Evolutionary conservation across 1,284 basidiomycete genomes (phyloP), one percentile per base, ranked within the genome.

Genomic region (Malassezia equina): DNA sequence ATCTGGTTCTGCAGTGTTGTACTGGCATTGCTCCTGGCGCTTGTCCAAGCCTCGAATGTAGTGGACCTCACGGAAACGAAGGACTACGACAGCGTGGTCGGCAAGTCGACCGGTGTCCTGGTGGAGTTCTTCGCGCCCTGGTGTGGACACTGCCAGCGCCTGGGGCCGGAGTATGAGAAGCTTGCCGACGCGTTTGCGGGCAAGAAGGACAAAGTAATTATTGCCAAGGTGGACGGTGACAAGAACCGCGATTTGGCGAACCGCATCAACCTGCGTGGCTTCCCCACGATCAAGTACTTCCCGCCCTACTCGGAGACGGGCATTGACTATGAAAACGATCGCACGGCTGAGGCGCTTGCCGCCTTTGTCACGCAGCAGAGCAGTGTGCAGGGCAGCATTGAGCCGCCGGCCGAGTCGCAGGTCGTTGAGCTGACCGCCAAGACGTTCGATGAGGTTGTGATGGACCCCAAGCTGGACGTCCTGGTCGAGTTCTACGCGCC

Each of bases 241-340:
- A 86, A 86, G 55, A 85, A 89, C 61, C 84, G 83, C 68, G 78
- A 81, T 1, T 69, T 88, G 31, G 86, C 61, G 27, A 51, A 59
- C 32, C 55, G 84, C 75, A 89, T 82, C 68, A 88, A 80, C 17
- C 84, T 94, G 23, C 82, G 79, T 15, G 89, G 90, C 42, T 93
- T 82, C 79, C 90, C 90, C 7, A 93, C 90, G 40, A 77, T 95
- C 59, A 91, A 93, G 73, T 95, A 88, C 88, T 94, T 93, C 75
- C 81, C 83, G 48, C 75, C 76, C 39, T 81, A 79, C 34, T 64
- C 63, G 25, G 56, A 52, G 17, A 81, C 82, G 24, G 77, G 80
- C 1, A 82, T 84, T 63, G 80, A 82, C 55, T 95, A 90, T 67
- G 81, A 84, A 29, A 82, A 83, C 40, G 86, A 82, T 4, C 84